Evolutionary conservation across 2,329 filamentous ascomycete genomes (phyloP).

Genomic region (Colletotrichum simmondsii): DNA sequence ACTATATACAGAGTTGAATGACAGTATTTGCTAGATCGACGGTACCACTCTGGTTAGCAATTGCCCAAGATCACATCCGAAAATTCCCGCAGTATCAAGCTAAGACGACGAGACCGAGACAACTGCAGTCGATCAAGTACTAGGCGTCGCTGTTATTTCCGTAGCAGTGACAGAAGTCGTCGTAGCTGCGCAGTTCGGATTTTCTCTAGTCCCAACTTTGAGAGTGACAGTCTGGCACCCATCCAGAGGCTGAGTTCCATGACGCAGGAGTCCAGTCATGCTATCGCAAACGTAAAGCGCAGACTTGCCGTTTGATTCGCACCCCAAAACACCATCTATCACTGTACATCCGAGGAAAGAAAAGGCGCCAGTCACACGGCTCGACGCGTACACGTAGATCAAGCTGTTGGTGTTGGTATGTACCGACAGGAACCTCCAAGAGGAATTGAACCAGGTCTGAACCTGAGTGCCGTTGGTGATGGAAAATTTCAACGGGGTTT

Average conservation of each 20-base stretch:
- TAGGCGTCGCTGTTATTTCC: background rate
- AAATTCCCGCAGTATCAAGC: too few relatives aligned
- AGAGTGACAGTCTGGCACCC: background rate
- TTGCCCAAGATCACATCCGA: too few relatives aligned
- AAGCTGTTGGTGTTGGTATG: slow-evolving; percentile 36
- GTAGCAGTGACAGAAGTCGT: background rate
- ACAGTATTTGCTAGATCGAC: too few relatives aligned
- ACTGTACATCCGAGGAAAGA: background rate
- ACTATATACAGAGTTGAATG: too few relatives aligned
- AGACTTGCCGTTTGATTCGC: background rate
- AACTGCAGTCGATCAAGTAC: background rate
- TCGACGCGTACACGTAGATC: slow-evolving; percentile 32
- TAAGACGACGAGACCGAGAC: background rate
- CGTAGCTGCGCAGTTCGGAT: background rate
- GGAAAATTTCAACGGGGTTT: slow-evolving; percentile 9
- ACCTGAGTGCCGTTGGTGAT: background rate
- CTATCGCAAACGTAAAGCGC: background rate
- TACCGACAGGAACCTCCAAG: slow-evolving; percentile 16
- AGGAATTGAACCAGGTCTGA: background rate
- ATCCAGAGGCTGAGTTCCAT: background rate
- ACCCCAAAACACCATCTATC: background rate
- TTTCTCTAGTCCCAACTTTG: background rate
- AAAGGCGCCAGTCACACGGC: background rate
- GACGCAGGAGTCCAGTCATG: background rate
- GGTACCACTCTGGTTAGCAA: too few relatives aligned